phyloP scores from a whole-genome alignment of 139 green algal species.

The Chlorella sp. region DNA sequence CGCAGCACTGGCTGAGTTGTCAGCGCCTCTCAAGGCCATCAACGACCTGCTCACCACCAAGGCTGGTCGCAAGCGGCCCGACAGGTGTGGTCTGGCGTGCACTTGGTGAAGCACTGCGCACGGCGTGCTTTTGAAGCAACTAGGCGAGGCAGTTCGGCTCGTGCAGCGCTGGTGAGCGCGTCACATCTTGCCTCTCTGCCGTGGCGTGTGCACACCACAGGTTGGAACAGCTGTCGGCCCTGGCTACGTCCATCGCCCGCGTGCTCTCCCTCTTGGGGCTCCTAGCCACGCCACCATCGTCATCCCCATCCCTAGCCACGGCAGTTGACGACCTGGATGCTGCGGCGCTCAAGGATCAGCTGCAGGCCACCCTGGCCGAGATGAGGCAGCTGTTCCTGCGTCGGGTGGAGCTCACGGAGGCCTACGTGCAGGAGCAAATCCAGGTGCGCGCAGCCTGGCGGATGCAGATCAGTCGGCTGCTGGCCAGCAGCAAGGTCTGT shows the following conservation, averaged over 20 bases:
- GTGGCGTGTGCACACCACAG: not conserved
- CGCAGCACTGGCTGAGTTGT: conserved; percentile 54
- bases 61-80: conserved; percentile 42
- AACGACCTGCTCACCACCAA: conserved; percentile 64
- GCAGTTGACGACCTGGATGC: too few relatives aligned
- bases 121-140: not conserved
- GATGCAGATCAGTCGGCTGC: not conserved
- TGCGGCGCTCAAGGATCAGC: too few relatives aligned
- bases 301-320: not conserved
- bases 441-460: conserved; percentile 29
- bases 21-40: conserved; percentile 68
- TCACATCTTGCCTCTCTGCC: not conserved
- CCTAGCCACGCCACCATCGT: not conserved
- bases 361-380: conserved; percentile 36
- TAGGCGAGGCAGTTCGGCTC: not conserved
- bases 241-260: not conserved
- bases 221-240: not conserved
- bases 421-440: conserved; percentile 53
- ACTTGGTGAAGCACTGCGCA: not conserved
- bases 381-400: conserved; percentile 62
- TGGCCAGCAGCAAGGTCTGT: too few relatives aligned
- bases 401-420: conserved; percentile 61
- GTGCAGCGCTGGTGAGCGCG: not conserved
- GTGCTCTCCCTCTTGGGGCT: conserved; percentile 1
- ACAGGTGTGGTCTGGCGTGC: conserved; percentile 20